Base-by-base conservation (phyloP, 139 green algal species). In the Chlorella vulgaris region DNA sequence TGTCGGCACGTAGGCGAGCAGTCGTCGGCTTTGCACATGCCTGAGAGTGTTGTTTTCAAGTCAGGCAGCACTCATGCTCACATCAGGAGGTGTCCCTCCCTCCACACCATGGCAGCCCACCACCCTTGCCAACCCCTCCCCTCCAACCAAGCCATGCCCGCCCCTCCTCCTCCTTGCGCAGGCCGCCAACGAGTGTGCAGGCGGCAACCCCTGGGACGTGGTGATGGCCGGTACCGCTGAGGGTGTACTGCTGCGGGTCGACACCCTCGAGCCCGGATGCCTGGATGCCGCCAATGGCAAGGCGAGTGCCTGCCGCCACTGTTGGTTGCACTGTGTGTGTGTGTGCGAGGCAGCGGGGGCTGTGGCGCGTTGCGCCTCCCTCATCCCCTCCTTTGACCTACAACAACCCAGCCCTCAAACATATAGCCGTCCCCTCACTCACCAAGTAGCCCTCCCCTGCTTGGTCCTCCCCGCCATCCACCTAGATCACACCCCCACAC, bases 131-230 rank as follows among this genome's bases (percentile, higher is more conserved):
- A 28, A 21, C 26, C 19, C 67, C 39, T 5, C 0, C 1, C 39
- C 39, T 39, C 31, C 7, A 29, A 10, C 68, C 19, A 28, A 2
- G 22, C 66, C 38, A 1, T 40, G 4, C 29, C 65, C 35, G 4
- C 36, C 18, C 2, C 19, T 7, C 66, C 38, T 33, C 39, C 22
- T 38, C 0, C 15, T 3, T 21, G 2, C 21, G 50, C 73, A 79
- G 73, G 73, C 73, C 26, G 35, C 73, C 53, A 79, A 50, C 73
- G 24, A 13, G 0, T 5, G 3, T 8, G 62, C 61, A 81, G 86
- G 35, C 31, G 77, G 39, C 68, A 71, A 60, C 19, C 80, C 80
- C 26, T 99, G 94, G 94, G 96, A 99, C 68, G 91, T 90, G 13
- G 83, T 99, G 7, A 93, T 98, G 31, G 81, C 86, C 62, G 93